phyloP scores from a whole-genome alignment of 2,329 filamentous ascomycete genomes.

The Calonectria pauciramosa region DNA sequence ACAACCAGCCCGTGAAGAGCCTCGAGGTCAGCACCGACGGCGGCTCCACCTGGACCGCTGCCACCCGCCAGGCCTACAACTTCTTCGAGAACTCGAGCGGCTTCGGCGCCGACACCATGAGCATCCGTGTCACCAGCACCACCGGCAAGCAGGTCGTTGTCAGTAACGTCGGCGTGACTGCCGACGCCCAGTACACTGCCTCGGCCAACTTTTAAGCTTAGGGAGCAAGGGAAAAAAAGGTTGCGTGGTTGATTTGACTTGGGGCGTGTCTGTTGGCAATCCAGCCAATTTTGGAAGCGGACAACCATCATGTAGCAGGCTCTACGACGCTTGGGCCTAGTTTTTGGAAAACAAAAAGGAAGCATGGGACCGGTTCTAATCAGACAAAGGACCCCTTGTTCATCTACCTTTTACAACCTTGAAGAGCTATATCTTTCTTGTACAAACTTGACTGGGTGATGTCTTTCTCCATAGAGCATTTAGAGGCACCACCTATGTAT shows the following conservation, averaged over 20 bases:
- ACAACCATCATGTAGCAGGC: slow-evolving; percentile 1
- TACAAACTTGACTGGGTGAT: slow-evolving; percentile 21
- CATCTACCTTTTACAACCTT: not conserved
- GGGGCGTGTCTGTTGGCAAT: not conserved
- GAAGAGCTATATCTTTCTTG: slow-evolving; percentile 22
- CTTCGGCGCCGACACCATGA: slow-evolving; percentile 67
- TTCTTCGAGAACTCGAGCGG: slow-evolving; percentile 73
- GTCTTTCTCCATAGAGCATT: not conserved
- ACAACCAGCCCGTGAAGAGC: slow-evolving; percentile 67
- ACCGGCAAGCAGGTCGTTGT: slow-evolving; percentile 66
- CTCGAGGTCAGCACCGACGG: slow-evolving; percentile 74
- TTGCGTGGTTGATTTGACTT: not conserved
- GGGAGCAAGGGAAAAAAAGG: not conserved
- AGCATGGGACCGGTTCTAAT: not conserved
- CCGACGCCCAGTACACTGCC: slow-evolving; percentile 47
- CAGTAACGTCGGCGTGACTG: slow-evolving; percentile 61
- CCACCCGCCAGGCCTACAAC: slow-evolving; percentile 68
- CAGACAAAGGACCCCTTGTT: not conserved
- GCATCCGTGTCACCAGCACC: slow-evolving; percentile 68
- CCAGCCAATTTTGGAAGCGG: not conserved
- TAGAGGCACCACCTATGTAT: not conserved
- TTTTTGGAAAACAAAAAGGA: not conserved
- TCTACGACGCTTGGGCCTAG: slow-evolving; percentile 2
- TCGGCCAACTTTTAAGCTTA: slow-evolving; percentile 49
- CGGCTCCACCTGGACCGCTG: slow-evolving; percentile 70